Base-by-base conservation (phyloP, 805 yeast species). In the Nakazawaea siamensis region DNA sequence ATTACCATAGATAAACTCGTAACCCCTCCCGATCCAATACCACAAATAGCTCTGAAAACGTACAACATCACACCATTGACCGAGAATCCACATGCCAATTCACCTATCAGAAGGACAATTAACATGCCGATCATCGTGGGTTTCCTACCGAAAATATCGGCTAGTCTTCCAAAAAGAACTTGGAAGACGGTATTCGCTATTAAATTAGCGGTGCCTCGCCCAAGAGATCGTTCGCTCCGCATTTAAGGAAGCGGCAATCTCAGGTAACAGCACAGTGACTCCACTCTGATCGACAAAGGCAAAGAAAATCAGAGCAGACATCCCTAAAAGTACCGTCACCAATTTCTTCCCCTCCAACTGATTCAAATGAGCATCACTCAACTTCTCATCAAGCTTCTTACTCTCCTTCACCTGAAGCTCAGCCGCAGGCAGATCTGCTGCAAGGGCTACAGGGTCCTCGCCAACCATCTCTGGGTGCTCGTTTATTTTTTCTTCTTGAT, bases 61-160 rank as follows among this genome's bases (percentile, higher is more conserved):
- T 56, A 70, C 29, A 73, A 60, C 50, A 72, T 67, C 3, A 62
- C 52, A 1, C 70, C 68, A 5, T 62, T 64, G 35, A 54, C 54
- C 3, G 72, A 64, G 43, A 70, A 64, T 3, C 75, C 77, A 52
- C 76, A 68, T 3, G 67, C 66, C 20, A 72, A 47, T 40, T 71
- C 73, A 9, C 69, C 64, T 4, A 62, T 39, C 2, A 58, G 57
- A 9, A 71, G 50, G 3, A 67, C 54, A 2, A 45, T 38, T 20
- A 70, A 48, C 16, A 68, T 58, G 3, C 54, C 43, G 30, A 70
- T 45, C 35, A 72, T 50, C 16, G 70, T 64, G 27, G 47, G 44
- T 39, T 71, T 71, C 31, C 79, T 50, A 3, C 76, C 76, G 46
- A 72, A 68, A 4, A 72, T 69, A 49, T 73, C 79, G 3, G 74